Conservation (phyloP, 2,329 filamentous ascomycete species). For the Aspergillus ochraceoroseus region DNA sequence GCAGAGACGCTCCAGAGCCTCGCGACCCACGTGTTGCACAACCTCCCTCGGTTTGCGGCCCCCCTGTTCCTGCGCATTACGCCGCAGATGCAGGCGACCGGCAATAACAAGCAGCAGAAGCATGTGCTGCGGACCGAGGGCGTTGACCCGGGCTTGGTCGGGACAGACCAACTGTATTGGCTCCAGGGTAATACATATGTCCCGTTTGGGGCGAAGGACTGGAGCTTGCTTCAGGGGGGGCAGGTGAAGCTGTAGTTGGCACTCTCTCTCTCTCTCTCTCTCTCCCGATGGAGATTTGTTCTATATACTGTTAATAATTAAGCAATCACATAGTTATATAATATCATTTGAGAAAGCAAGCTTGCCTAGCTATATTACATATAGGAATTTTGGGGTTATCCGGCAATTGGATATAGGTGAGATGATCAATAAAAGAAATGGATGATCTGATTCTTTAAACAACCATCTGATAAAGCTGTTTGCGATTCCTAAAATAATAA, state of each 20-base stretch:
- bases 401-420: too few relatives aligned
- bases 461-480: too few relatives aligned
- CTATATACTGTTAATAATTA: too few relatives aligned
- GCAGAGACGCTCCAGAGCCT: conserved; percentile 54
- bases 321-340: too few relatives aligned
- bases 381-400: too few relatives aligned
- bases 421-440: too few relatives aligned
- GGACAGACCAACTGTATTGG: conserved; percentile 58
- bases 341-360: too few relatives aligned
- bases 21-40: conserved; percentile 53
- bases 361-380: too few relatives aligned
- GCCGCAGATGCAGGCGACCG: conserved; percentile 62
- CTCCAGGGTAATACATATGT: conserved; percentile 62
- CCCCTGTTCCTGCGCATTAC: conserved; percentile 72
- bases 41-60: conserved; percentile 67
- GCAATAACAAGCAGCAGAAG: conserved; percentile 89
- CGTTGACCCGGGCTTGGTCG: conserved; percentile 55
- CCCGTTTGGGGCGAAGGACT: conserved; percentile 62
- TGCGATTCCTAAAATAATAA: too few relatives aligned
- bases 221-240: conserved; percentile 62
- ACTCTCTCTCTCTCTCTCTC: background rate
- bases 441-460: too few relatives aligned
- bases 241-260: conserved; percentile 61
- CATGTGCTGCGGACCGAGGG: conserved; percentile 65
- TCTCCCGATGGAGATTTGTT: background rate